Evolutionary conservation across 2,329 filamentous ascomycete genomes (phyloP), one percentile per base, ranked within the genome.

Genomic region (Hypoxylon sp.): DNA sequence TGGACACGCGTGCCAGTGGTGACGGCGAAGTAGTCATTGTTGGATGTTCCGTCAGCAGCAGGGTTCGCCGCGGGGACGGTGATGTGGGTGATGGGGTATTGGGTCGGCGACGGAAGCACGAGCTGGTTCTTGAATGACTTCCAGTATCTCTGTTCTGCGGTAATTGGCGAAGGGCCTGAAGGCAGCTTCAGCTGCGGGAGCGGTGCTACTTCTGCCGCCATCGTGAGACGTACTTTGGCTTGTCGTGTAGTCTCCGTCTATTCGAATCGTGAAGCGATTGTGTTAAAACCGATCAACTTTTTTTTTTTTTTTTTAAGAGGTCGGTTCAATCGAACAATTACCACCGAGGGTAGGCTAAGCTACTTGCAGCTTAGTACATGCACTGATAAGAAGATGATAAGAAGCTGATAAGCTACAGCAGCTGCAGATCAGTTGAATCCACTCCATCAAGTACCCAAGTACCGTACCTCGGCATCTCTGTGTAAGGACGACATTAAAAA

Each of bases 71-170:
- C 72, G 60, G 83, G 89, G 73, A 88, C 89, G 46, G 91, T 93
- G 74, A 99, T 96, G 75, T 96, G 88, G 27, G 92, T 97, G 69
- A 99, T 86, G 41, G 92, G 90, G 73, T 90, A 92, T 72, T 91
- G 91, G 64, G 95, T 92, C 64, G 93, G 92, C 62, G 94, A 96
- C 41, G 95, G 91, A 61, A 98, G 88, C 60, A 94, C 87, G 55
- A 96, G 86, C 65, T 93, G 91, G 67, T 93, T 95, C 78, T 91
- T 92, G 81, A 99, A 99, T 10, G 90, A 89, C 72, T 89, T 90
- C 96, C 96, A 99, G 82, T 98, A 98, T 65, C 88, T 85, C 78
- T 98, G 93, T 79, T 99, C 95, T 26, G 93, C 88, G 4, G 94
- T 97, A 43, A 94, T 78, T 50, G 91, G 89, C 35, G 89, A 88